Percentiles rank a stretch among this genome's conserved stretches.
These are phyloP conservation scores for Pythium oligandrum DNA, from an alignment of 352 stramenopile species.

Conservation along the genomic window DNA sequence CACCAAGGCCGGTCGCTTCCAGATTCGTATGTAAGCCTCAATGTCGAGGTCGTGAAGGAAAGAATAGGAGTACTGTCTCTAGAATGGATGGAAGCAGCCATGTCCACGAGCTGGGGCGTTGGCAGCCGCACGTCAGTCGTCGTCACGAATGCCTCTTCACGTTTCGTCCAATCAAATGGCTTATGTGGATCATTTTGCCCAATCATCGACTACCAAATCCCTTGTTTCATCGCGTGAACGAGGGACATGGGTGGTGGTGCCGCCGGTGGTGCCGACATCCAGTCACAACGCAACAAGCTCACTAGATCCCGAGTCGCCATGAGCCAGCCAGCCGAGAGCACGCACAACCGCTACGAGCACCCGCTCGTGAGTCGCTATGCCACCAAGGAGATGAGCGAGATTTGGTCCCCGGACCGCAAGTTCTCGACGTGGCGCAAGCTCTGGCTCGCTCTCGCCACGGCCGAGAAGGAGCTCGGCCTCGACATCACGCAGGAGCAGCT, in stretches of 20 bases:
- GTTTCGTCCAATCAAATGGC: slow-evolving; percentile 3
- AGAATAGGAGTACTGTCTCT: too few relatives aligned
- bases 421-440: slow-evolving; percentile 99
- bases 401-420: slow-evolving; percentile 98
- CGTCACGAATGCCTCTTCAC: too few relatives aligned
- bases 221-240: slow-evolving; percentile 3
- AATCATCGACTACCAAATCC: background rate
- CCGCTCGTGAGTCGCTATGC: slow-evolving; percentile 93
- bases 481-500: slow-evolving; percentile 97
- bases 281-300: slow-evolving; percentile 13
- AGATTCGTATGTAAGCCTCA: slow-evolving; percentile 85
- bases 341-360: slow-evolving; percentile 85
- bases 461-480: slow-evolving; percentile 97
- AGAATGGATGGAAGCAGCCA: too few relatives aligned
- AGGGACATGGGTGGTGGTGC: slow-evolving; percentile 17
- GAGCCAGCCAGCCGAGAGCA: slow-evolving; percentile 30
- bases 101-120: too few relatives aligned
- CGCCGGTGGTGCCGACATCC: slow-evolving; percentile 3
- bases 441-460: slow-evolving; percentile 96
- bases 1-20: slow-evolving; percentile 93
- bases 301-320: slow-evolving; percentile 10
- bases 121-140: too few relatives aligned
- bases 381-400: slow-evolving; percentile 99
- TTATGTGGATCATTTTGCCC: background rate
- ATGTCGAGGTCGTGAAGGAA: too few relatives aligned